Conservation (phyloP, 163 green algal genomes). For the Volvox carteri region DNA sequence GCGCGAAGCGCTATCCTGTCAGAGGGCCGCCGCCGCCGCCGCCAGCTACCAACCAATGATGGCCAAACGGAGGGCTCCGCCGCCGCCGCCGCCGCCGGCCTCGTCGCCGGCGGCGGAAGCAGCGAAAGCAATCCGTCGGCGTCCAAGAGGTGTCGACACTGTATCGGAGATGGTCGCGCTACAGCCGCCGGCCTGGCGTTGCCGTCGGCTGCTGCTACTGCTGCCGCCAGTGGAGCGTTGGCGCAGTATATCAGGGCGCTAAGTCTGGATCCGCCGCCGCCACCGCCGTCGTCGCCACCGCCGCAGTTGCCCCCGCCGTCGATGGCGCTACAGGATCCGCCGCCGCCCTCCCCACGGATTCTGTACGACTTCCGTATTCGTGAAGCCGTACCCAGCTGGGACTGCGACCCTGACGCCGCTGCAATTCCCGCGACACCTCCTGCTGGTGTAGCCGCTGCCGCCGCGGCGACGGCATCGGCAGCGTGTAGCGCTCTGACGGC, state of each 20-base stretch:
- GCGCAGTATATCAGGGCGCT: slow-evolving; percentile 7
- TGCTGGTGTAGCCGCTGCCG: not conserved
- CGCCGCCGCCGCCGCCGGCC: not conserved
- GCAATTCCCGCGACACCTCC: not conserved
- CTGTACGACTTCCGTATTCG: not conserved
- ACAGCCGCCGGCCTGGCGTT: no score
- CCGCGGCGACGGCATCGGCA: not conserved
- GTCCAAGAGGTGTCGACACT: not conserved
- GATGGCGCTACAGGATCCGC: not conserved
- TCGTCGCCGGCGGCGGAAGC: not conserved
- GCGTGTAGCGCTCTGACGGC: not conserved
- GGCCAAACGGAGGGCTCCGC: not conserved
- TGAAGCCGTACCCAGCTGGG: not conserved
- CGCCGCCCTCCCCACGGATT: not conserved
- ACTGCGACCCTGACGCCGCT: not conserved
- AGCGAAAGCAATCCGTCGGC: not conserved
- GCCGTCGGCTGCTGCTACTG: not conserved
- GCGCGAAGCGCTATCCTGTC: not conserved
- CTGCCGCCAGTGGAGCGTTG: not conserved
- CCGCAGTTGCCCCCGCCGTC: not conserved
- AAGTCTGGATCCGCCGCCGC: not conserved
- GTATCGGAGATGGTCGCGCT: not conserved
- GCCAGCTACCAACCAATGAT: not conserved
- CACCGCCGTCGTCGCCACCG: not conserved
- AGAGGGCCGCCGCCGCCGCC: slow-evolving; percentile 9